phyloP scores from a whole-genome alignment of 192 early-diverging fungal species.

The Thoreauomyces humboldtii region DNA sequence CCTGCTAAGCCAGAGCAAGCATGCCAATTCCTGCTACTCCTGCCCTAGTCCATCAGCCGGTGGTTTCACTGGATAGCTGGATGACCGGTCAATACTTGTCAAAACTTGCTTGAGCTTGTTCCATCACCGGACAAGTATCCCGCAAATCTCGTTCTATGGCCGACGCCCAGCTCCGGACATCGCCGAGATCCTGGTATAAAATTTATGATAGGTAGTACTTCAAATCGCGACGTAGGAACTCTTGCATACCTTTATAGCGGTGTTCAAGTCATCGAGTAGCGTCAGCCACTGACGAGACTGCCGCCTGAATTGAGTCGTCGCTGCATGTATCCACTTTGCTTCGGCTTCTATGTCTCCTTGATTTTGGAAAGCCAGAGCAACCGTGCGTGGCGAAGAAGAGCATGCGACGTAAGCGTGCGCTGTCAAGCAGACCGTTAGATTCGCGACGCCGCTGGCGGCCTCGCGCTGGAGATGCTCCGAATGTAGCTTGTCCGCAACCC shows the following conservation, averaged over 20 bases:
- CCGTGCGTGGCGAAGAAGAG: conserved; percentile 24
- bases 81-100: too few species aligned
- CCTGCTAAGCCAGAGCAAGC: too few species aligned
- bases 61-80: too few species aligned
- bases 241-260: conserved; percentile 69
- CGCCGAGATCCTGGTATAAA: conserved; percentile 72
- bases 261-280: conserved; percentile 72
- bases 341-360: conserved; percentile 70
- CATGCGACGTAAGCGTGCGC: not conserved
- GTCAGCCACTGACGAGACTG: conserved; percentile 78
- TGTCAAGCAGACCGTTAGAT: conserved; percentile 58
- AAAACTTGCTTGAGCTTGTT: too few species aligned
- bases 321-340: conserved; percentile 47
- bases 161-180: conserved; percentile 81
- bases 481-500: conserved; percentile 41
- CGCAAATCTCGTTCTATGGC: conserved; percentile 83
- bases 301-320: conserved; percentile 49
- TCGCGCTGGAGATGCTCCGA: conserved; percentile 62
- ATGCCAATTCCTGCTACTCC: too few species aligned
- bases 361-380: conserved; percentile 56
- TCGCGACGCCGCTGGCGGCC: conserved; percentile 43
- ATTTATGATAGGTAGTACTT: not conserved
- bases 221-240: not conserved
- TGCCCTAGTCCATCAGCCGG: too few species aligned
- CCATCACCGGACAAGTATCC: conserved; percentile 43